Evolutionary conservation across 169 alveolate species (phyloP).

Genomic region (Eimeria tenella): DNA sequence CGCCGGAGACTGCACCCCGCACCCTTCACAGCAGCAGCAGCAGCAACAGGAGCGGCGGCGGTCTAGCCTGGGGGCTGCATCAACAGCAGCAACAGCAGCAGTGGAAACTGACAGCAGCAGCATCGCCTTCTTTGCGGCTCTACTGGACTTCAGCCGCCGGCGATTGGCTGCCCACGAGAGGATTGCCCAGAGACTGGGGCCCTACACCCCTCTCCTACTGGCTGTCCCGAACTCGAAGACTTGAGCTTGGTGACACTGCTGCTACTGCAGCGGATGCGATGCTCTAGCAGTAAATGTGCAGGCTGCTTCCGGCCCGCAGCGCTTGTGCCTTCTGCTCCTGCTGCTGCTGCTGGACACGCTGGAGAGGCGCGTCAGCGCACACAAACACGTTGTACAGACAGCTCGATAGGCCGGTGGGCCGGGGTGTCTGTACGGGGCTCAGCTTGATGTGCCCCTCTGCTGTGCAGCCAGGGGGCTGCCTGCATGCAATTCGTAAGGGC

Average conservation of each 20-base stretch:
- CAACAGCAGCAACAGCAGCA: conserved; percentile 1
- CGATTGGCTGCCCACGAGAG: conserved; percentile 14
- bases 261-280: neutral
- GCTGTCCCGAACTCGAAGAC: neutral
- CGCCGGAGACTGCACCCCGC: conserved; percentile 19
- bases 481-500: too few species aligned
- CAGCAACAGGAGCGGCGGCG: conserved; percentile 62
- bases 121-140: conserved; percentile 37
- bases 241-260: neutral
- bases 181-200: conserved; percentile 25
- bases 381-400: too few species aligned
- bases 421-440: too few species aligned
- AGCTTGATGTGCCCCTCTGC: too few species aligned
- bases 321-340: too few species aligned
- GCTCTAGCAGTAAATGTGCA: too few species aligned
- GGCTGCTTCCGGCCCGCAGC: too few species aligned
- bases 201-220: conserved; percentile 13
- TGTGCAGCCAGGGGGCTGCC: too few species aligned
- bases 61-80: conserved; percentile 43
- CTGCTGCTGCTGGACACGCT: too few species aligned
- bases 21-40: conserved; percentile 40
- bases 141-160: conserved; percentile 30
- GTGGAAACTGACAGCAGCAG: neutral
- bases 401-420: too few species aligned
- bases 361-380: too few species aligned